A percentile compares a stretch with the other conserved stretches of the same genome.
phyloP scores from a whole-genome alignment of 805 yeast species.

The Nakazawaea sp. region DNA sequence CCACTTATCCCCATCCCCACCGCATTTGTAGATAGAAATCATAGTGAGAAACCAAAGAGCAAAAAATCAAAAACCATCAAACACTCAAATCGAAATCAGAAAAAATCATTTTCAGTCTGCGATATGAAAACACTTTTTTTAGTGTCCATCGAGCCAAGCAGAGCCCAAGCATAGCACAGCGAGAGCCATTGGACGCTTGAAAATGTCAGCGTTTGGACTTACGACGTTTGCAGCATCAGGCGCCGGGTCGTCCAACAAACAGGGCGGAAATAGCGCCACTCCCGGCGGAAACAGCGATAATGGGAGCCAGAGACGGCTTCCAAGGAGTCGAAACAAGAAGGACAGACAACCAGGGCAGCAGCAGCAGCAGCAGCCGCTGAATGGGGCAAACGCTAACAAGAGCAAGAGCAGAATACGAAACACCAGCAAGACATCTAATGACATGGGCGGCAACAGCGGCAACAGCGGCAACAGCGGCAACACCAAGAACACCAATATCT shows the following conservation, averaged over 20 bases:
- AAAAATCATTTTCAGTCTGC: too few relatives aligned
- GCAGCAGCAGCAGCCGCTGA: neutral
- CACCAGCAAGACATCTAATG: neutral
- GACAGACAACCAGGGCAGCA: slow-evolving; percentile 1
- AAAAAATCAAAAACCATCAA: neutral
- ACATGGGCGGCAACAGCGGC: neutral
- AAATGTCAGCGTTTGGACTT: slow-evolving; percentile 12
- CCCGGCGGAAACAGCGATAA: too few relatives aligned
- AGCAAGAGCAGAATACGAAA: neutral
- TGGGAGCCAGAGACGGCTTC: slow-evolving; percentile 3
- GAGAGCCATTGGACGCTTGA: neutral
- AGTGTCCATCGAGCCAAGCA: too few relatives aligned
- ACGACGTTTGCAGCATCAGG: slow-evolving; percentile 5
- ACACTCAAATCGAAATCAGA: too few relatives aligned
- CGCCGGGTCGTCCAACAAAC: too few relatives aligned
- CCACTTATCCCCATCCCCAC: too few relatives aligned
- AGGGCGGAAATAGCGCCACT: too few relatives aligned
- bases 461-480: neutral
- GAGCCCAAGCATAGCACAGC: too few relatives aligned
- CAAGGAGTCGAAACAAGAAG: neutral
- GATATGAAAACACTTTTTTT: too few relatives aligned
- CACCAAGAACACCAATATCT: neutral
- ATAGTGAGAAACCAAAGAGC: too few relatives aligned
- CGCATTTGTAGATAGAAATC: too few relatives aligned
- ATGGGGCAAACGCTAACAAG: neutral